Evolutionary conservation across 1,284 basidiomycete genomes (phyloP).

Genomic region (Rhodotorula sp.): DNA sequence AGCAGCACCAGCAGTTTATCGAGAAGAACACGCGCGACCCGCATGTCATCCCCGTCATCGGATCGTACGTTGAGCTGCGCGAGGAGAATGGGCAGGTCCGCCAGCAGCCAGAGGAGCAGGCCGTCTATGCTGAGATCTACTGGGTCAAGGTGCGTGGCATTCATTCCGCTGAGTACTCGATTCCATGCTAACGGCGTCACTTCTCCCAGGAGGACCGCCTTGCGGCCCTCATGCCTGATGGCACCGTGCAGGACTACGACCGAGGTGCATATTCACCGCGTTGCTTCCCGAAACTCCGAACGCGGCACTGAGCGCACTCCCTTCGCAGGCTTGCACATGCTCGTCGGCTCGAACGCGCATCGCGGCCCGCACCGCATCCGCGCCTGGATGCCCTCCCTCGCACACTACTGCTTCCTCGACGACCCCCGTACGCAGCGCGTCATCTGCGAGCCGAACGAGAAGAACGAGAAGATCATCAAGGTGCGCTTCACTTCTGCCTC

Average conservation of each 20-base stretch:
- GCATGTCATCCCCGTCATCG: slow-evolving; percentile 54
- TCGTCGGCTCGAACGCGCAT: slow-evolving; percentile 40
- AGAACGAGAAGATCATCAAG: slow-evolving; percentile 40
- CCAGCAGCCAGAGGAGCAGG: slow-evolving; percentile 58
- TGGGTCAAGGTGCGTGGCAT: slow-evolving; percentile 51
- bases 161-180: too few species aligned
- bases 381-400: slow-evolving; percentile 54
- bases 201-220: slow-evolving; percentile 47
- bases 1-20: slow-evolving; percentile 57
- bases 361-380: slow-evolving; percentile 49
- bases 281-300: not conserved
- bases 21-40: slow-evolving; percentile 52
- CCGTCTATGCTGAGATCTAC: slow-evolving; percentile 58
- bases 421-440: slow-evolving; percentile 56
- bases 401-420: slow-evolving; percentile 56
- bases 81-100: slow-evolving; percentile 40
- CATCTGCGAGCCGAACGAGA: slow-evolving; percentile 54
- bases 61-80: slow-evolving; percentile 23
- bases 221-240: slow-evolving; percentile 37
- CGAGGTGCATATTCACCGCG: slow-evolving; percentile 55
- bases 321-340: slow-evolving; percentile 47
- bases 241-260: slow-evolving; percentile 55
- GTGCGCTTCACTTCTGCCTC: slow-evolving; percentile 3
- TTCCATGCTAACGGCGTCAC: not conserved
- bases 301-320: slow-evolving; percentile 48